Base-by-base conservation (phyloP, 2,329 filamentous ascomycete species). In the Nothopassalora personata region DNA sequence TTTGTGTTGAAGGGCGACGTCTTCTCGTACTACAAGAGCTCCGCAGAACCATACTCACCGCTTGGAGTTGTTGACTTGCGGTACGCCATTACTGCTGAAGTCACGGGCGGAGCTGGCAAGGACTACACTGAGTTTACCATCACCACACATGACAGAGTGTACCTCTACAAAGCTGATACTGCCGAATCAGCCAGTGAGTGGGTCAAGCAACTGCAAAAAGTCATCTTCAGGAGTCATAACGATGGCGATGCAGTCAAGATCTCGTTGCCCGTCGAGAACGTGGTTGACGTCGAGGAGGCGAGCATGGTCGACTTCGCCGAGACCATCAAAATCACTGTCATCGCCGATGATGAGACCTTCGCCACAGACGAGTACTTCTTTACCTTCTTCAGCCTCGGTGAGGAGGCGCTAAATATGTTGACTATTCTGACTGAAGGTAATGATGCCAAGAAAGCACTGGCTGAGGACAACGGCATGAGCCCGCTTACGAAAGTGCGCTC, bases 331-430 rank as follows among this genome's bases (percentile, higher is more conserved):
- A 86, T 99, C 62, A 85, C 91, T 39, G 91, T 97, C 47, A 86
- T 97, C 58, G 92, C 97, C 70, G 95, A 91, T 64, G 90, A 94
- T 64, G 93, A 97, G 74, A 95, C 91, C 0, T 97, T 89, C 75
- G 92, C 92, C 2, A 90, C 97, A 64, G 94, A 99, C 68, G 94
- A 99, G 86, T 97, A 97, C 72, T 97, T 95, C 73, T 97, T 99
- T 73, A 94, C 92, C 0, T 97, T 97, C 75, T 96, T 97, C 72
- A 88, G 85, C 66, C 87, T 87, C 63, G 91, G 91, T 6, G 86
- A 89, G 68, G 90, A 96, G 67, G 93, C 91, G 13, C 84, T 96
- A 63, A 85, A 87, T 53, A 83, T 94, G 2, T 79, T 99, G 54
- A 89, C 85, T 62, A 83, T 85, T 46, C 78, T 95, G 55, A 82